Base-by-base conservation (phyloP, 148 eudicot species). In the Camellia japonica region DNA sequence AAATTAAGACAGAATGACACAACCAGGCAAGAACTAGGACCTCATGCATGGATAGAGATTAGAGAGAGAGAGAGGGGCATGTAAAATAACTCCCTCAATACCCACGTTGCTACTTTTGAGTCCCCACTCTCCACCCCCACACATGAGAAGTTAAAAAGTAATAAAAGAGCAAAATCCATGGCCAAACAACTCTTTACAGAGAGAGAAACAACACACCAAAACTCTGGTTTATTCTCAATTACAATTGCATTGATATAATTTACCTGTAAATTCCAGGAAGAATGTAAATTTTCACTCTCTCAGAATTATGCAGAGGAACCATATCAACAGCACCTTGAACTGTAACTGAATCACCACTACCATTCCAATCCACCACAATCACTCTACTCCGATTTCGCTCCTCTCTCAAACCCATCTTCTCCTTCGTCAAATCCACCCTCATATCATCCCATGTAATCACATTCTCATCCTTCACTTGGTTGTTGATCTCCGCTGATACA, bases 211-310 rank as follows among this genome's bases (percentile, higher is more conserved):
- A 4, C 4, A 49, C 52, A 49, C 52, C 6, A 49, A 4, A 4
- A 49, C 52, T 5, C 52, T 49, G 52, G 52, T 49, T 49, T 49
- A 49, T 49, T 49, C 52, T 49, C 52, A 49, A 49, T 49, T 5
- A 49, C 3, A 49, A 6, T 49, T 7, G 52, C 52, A 49, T 49
- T 49, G 6, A 49, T 49, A 49, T 49, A 49, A 75, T 69, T 1
- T 12, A 95, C 99, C 97, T 92, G 92, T 95, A 95, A 82, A 89
- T 88, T 63, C 98, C 99, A 46, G 99, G 99, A 80, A 82, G 93
- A 64, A 95, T 88, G 68, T 81, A 84, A 76, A 95, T 93, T 58
- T 90, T 93, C 12, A 93, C 84, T 67, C 99, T 87, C 68, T 79
- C 64, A 3, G 89, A 84, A 87, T 95, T 95, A 16, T 84, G 76